These are phyloP conservation scores for Starmerella vaccinii DNA, from an alignment of 805 yeast genomes.

Conservation along the genomic window DNA sequence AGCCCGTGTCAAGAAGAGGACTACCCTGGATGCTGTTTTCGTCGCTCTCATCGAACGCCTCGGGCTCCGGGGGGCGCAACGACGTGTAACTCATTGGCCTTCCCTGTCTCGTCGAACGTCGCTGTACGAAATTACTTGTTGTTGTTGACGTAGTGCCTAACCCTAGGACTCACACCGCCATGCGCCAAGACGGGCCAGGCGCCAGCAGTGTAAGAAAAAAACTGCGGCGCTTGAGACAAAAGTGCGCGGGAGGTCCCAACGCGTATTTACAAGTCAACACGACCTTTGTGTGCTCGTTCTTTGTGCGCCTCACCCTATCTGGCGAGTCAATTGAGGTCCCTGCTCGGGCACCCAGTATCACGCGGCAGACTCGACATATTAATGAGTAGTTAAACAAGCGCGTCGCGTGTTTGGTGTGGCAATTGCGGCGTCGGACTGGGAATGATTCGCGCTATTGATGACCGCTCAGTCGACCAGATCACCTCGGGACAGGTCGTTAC, in stretches of 20 bases:
- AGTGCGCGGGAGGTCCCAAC: no score
- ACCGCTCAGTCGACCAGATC: constrained; percentile 55
- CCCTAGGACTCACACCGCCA: neutral
- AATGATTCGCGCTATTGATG: constrained; percentile 35
- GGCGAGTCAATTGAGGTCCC: no score
- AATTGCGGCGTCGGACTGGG: neutral
- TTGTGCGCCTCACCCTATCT: no score
- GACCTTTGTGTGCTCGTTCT: no score
- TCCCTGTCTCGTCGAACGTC: neutral
- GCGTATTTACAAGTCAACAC: no score
- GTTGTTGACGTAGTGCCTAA: neutral
- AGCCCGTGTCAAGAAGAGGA: constrained; percentile 20
- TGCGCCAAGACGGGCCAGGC: no score
- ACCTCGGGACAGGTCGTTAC: constrained; percentile 91
- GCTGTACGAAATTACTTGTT: neutral
- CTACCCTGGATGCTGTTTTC: constrained; percentile 22
- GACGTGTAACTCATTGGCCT: constrained; percentile 10
- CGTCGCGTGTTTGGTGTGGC: constrained; percentile 3
- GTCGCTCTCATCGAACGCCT: constrained; percentile 12
- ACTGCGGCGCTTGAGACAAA: no score
- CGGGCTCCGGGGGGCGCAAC: constrained; percentile 12
- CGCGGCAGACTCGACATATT: neutral
- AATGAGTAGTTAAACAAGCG: neutral
- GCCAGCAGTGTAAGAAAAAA: no score
- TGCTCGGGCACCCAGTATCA: neutral